These are phyloP conservation scores for Pestalotiopsis sp. DNA, from an alignment of 2,329 filamentous ascomycete genomes.

Conservation along the genomic window DNA sequence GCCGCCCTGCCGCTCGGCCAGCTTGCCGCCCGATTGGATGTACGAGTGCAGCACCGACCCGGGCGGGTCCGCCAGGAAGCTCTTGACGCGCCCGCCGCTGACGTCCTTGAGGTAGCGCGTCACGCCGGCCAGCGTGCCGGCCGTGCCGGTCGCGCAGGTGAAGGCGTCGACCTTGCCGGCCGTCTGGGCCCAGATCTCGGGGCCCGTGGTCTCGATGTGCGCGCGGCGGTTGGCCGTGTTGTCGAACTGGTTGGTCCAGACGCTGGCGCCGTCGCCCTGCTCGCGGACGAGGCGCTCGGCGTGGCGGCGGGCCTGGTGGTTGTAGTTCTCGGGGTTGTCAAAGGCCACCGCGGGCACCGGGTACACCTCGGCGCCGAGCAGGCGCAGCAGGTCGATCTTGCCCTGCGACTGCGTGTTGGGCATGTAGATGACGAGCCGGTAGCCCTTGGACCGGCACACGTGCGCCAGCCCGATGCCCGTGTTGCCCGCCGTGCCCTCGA, in stretches of 20 bases:
- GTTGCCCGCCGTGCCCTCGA: slow-evolving; percentile 97
- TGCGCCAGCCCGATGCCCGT: slow-evolving; percentile 97
- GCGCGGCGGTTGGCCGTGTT: slow-evolving; percentile 92
- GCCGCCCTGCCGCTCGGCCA: slow-evolving; percentile 79
- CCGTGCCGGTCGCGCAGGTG: slow-evolving; percentile 92
- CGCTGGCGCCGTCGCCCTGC: slow-evolving; percentile 52
- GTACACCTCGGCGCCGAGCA: slow-evolving; percentile 93
- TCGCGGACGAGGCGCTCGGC: slow-evolving; percentile 79
- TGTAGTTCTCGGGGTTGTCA: slow-evolving; percentile 95
- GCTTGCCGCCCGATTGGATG: slow-evolving; percentile 79
- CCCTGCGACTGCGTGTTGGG: slow-evolving; percentile 97
- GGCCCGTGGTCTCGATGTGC: slow-evolving; percentile 95
- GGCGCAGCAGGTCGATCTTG: slow-evolving; percentile 89
- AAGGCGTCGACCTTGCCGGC: slow-evolving; percentile 86
- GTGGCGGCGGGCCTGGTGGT: slow-evolving; percentile 90
- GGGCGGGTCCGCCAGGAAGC: slow-evolving; percentile 90
- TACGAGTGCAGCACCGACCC: slow-evolving; percentile 93
- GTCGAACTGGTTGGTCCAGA: slow-evolving; percentile 99
- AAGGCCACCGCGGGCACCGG: slow-evolving; percentile 95
- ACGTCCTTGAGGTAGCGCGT: slow-evolving; percentile 88
- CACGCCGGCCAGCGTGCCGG: slow-evolving; percentile 84
- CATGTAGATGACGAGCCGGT: slow-evolving; percentile 99
- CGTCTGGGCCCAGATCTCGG: slow-evolving; percentile 96
- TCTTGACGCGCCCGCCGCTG: slow-evolving; percentile 77
- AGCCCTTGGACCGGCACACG: slow-evolving; percentile 89